Conservation (phyloP, 768 basidiomycete species). For the Albatrellus ellisii region DNA sequence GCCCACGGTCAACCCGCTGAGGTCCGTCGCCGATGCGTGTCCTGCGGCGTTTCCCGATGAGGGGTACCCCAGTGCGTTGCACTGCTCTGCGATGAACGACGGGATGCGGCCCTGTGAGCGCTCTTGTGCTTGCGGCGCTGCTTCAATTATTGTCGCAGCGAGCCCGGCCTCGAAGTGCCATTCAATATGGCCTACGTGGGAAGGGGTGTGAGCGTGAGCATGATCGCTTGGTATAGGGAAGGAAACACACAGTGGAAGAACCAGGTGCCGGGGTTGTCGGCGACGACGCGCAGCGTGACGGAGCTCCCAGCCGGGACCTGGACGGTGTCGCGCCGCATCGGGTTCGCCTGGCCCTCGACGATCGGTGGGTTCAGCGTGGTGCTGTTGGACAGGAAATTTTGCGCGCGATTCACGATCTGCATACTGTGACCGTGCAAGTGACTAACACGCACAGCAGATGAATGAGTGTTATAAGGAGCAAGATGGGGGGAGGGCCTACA, state of each 20-base stretch:
- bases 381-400: slow-evolving; percentile 63
- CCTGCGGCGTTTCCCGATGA: slow-evolving; percentile 84
- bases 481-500: slow-evolving; percentile 29
- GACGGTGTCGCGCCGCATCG: slow-evolving; percentile 85
- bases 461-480: not conserved
- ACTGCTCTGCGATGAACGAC: slow-evolving; percentile 49
- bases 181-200: slow-evolving; percentile 71
- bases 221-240: not conserved
- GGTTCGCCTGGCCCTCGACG: slow-evolving; percentile 69
- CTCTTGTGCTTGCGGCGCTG: slow-evolving; percentile 59
- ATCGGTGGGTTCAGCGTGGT: slow-evolving; percentile 69
- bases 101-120: slow-evolving; percentile 24
- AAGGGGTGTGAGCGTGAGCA: not conserved
- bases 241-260: slow-evolving; percentile 58
- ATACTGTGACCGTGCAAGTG: slow-evolving; percentile 86
- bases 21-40: slow-evolving; percentile 50
- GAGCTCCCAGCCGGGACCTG: slow-evolving; percentile 55
- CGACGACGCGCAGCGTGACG: slow-evolving; percentile 64
- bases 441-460: slow-evolving; percentile 36
- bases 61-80: slow-evolving; percentile 43
- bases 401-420: slow-evolving; percentile 63
- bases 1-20: slow-evolving; percentile 48
- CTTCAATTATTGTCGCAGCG: slow-evolving; percentile 74
- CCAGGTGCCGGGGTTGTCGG: slow-evolving; percentile 92
- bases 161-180: slow-evolving; percentile 83